Evolutionary conservation across 345 rosid species (phyloP).

Genomic region (Gossypium ekmanianum): DNA sequence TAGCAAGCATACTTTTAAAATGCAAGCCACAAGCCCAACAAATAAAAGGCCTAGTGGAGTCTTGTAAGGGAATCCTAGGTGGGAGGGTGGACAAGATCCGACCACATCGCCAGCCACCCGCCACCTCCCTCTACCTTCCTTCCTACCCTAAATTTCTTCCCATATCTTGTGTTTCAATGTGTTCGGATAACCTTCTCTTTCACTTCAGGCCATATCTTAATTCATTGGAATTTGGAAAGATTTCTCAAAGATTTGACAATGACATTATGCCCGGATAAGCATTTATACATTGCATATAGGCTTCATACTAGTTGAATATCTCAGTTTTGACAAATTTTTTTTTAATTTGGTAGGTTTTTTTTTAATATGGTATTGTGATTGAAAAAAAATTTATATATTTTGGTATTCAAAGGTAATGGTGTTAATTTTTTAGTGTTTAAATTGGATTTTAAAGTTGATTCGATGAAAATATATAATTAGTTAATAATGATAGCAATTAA

Average conservation of each 20-base stretch:
- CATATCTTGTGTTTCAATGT: constrained; percentile 12
- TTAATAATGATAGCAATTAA: too few species aligned
- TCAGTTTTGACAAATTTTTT: too few species aligned
- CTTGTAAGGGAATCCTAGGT: neutral
- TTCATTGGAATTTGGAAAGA: neutral
- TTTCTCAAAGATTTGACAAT: neutral
- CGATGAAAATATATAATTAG: too few species aligned
- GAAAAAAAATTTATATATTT: too few species aligned
- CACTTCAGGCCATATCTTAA: neutral
- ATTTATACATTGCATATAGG: too few species aligned
- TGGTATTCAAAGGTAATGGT: accelerated
- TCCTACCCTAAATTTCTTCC: neutral
- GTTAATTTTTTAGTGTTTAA: too few species aligned
- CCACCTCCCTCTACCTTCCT: neutral
- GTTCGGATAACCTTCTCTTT: neutral
- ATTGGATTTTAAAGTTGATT: too few species aligned
- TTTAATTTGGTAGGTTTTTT: too few species aligned
- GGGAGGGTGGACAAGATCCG: constrained; percentile 25
- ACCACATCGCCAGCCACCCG: constrained; percentile 16
- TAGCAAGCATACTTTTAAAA: neutral
- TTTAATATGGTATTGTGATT: too few species aligned
- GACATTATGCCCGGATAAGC: neutral
- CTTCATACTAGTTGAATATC: too few species aligned
- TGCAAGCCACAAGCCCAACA: constrained; percentile 17
- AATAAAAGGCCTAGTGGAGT: constrained; percentile 19